A percentile compares a stretch with the other conserved stretches of the same genome.
Evolutionary conservation across 306 rosid species (phyloP).

Genomic region (Ormosia emarginata): DNA sequence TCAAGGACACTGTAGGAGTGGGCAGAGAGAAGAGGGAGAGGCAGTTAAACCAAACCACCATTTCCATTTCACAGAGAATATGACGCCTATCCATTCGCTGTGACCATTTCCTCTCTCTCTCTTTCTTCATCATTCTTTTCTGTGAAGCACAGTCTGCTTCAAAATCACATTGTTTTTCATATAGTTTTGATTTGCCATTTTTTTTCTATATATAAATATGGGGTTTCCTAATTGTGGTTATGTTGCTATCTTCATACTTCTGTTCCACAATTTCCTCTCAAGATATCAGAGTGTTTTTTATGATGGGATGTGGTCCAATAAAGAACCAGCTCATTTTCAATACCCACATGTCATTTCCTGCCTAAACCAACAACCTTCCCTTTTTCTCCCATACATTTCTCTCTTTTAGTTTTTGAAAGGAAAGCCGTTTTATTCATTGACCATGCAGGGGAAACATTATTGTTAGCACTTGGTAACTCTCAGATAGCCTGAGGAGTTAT

Average conservation of each 20-base stretch:
- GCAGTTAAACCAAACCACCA: constrained; percentile 16
- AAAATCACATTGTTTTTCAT: constrained; percentile 18
- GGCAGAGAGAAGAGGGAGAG: constrained; percentile 7
- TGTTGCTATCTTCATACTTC: constrained; percentile 26
- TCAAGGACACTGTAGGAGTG: constrained; percentile 11
- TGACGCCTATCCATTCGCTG: constrained; percentile 46
- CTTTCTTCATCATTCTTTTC: constrained; percentile 16
- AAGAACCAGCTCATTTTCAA: constrained; percentile 45
- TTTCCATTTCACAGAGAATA: constrained; percentile 45
- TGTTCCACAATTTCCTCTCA: constrained; percentile 61
- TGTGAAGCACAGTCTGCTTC: background rate
- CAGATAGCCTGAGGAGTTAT: constrained; percentile 15
- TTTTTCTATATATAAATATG: constrained; percentile 25
- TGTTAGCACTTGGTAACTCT: constrained; percentile 17
- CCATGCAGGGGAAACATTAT: background rate
- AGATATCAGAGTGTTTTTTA: constrained; percentile 34
- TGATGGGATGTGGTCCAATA: constrained; percentile 44
- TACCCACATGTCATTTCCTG: constrained; percentile 38
- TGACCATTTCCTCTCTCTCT: constrained; percentile 45
- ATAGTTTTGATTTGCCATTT: constrained; percentile 23
- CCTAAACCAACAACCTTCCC: constrained; percentile 23
- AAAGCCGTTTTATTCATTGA: constrained; percentile 8
- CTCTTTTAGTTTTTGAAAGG: constrained; percentile 17
- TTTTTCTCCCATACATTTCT: constrained; percentile 7
- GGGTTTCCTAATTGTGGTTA: constrained; percentile 47